These are phyloP conservation scores for Poa pratensis DNA, from an alignment of 176 grass and related monocot genomes.

Conservation along the genomic window DNA sequence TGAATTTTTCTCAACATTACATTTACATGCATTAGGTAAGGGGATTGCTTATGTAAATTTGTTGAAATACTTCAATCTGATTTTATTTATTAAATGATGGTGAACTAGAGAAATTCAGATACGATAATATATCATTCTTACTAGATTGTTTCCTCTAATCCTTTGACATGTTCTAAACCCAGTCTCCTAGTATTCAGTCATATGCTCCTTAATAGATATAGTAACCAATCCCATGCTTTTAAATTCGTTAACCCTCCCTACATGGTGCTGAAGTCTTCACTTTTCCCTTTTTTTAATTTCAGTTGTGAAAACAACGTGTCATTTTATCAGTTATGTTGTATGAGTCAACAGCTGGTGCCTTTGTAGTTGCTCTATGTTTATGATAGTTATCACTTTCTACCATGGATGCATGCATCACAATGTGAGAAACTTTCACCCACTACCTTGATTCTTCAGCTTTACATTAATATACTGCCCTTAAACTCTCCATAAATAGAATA, in stretches of 20 bases:
- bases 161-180: not conserved
- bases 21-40: not conserved
- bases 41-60: not conserved
- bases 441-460: not conserved
- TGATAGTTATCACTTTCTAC: constrained; percentile 11
- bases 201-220: not conserved
- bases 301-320: constrained; percentile 1
- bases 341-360: constrained; percentile 3
- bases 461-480: not conserved
- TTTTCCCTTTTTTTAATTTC: not conserved
- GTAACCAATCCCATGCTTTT: not conserved
- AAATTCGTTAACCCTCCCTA: not conserved
- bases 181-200: constrained; percentile 17
- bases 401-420: not conserved
- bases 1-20: not conserved
- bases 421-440: not conserved
- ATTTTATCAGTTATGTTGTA: constrained; percentile 1
- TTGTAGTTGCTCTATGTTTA: constrained; percentile 33
- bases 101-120: not conserved
- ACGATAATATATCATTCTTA: not conserved
- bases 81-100: not conserved
- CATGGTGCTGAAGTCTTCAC: not conserved
- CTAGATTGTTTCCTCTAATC: constrained; percentile 5
- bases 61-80: not conserved
- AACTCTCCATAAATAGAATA: not conserved